A percentile compares a stretch with the other conserved stretches of the same genome.
Conservation (phyloP, 139 green algal species). For the Dunaliella primolecta region DNA sequence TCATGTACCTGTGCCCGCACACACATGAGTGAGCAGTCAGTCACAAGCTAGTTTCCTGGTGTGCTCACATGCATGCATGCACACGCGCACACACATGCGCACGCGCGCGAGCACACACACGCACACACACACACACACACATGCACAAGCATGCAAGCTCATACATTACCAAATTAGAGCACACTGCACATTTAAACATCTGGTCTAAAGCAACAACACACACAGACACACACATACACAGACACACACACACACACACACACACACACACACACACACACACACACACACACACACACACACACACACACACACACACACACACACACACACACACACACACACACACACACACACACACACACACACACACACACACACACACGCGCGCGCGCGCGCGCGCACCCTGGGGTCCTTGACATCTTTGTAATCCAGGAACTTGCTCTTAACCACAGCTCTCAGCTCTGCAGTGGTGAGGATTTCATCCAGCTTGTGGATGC, state of each 20-base stretch:
- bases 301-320: neutral
- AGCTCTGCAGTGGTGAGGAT: constrained; percentile 44
- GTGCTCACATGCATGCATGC: too few species aligned
- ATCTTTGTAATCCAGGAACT: constrained; percentile 52
- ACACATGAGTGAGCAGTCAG: too few species aligned
- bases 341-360: neutral
- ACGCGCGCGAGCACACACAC: neutral
- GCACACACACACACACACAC: neutral
- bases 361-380: neutral
- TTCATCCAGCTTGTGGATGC: constrained; percentile 49
- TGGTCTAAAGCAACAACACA: too few species aligned
- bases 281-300: neutral
- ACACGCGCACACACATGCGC: neutral
- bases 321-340: neutral
- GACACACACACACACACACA: neutral
- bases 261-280: neutral
- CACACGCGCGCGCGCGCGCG: neutral
- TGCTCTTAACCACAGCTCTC: constrained; percentile 46
- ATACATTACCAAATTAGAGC: too few species aligned
- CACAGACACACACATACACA: neutral
- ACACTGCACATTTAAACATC: too few species aligned
- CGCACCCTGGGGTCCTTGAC: constrained; percentile 57
- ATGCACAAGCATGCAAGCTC: neutral
- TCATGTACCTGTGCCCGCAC: too few species aligned
- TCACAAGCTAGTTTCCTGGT: too few species aligned